Conservation (phyloP, 306 rosid species). For the Ormosia emarginata region DNA sequence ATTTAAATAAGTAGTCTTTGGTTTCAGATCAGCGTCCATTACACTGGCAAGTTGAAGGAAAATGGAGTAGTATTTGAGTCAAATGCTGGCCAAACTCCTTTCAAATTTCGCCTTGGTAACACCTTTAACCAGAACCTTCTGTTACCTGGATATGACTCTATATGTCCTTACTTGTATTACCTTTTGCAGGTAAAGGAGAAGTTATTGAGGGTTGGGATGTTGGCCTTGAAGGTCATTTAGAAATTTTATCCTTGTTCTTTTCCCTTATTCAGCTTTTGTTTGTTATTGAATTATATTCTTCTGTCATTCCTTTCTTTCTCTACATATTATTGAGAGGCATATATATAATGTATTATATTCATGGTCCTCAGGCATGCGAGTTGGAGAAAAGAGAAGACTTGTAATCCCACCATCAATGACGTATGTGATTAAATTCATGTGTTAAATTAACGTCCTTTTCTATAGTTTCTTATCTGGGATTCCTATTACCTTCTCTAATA, state of each 20-base stretch:
- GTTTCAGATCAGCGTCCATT: constrained; percentile 66
- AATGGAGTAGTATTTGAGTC: constrained; percentile 56
- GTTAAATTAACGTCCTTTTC: neutral
- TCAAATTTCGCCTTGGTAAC: constrained; percentile 85
- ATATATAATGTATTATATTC: neutral
- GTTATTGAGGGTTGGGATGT: constrained; percentile 72
- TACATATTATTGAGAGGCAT: neutral
- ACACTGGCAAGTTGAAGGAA: constrained; percentile 62
- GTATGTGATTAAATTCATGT: constrained; percentile 40
- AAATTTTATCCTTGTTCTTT: constrained; percentile 16
- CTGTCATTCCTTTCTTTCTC: neutral
- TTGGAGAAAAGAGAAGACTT: constrained; percentile 78
- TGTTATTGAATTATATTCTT: neutral
- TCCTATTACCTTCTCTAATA: neutral
- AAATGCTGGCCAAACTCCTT: constrained; percentile 43
- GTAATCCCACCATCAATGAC: constrained; percentile 73
- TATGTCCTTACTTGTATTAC: constrained; percentile 18
- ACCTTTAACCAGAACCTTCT: neutral
- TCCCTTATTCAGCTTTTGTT: neutral
- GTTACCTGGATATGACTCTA: neutral
- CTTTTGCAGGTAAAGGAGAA: constrained; percentile 59
- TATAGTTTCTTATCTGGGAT: neutral
- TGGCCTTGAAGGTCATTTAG: constrained; percentile 63
- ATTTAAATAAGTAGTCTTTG: constrained; percentile 26
- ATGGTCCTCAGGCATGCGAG: constrained; percentile 69